Base-by-base conservation (phyloP, 1,284 basidiomycete species). In the Athelia psychrophila region DNA sequence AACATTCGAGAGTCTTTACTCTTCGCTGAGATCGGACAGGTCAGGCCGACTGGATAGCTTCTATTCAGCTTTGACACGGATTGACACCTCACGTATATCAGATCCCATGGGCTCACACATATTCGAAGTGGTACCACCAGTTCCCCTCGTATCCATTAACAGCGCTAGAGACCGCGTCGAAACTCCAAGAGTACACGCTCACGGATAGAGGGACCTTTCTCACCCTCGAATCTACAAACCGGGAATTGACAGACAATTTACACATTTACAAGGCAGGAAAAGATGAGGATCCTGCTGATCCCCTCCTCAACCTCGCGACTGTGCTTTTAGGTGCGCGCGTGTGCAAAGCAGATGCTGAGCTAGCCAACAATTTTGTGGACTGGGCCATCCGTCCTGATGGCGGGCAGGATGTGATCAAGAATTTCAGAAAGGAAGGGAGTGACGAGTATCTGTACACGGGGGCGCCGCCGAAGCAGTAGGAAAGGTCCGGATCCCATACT, bases 71-170 rank as follows among this genome's bases (percentile, higher is more conserved):
- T 50, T 44, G 3, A 6, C n/a, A 45, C 40, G 18, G 50, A 48
- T 22, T 30, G 20, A 35, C 38, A 19, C 54, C 27, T 51, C 22
- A 36, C 32, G 35, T 54, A 6, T 3, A 23, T 16, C 44, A 79
- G 78, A 72, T 80, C 8, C 79, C 79, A 4, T 81, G 78, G 79
- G 78, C 69, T 2, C 63, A 67, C 27, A 58, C 68, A 9, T 78
- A 78, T 55, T 79, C 77, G 4, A 73, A 68, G 25, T 81, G 78
- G 78, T 81, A 80, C 54, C 79, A 81, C 55, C 74, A 80, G 56
- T 80, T 78, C 59, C 68, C 75, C 1, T 67, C 63, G 1, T 81
- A 75, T 60, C 78, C 78, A 1, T 58, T 74, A 1, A 66, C 78
- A 61, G 76, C 77, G 0, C 60, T 81, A 18, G 56, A 62, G 27